phyloP scores from a whole-genome alignment of 2,329 filamentous ascomycete species.

The Cytospora paraplurivora region DNA sequence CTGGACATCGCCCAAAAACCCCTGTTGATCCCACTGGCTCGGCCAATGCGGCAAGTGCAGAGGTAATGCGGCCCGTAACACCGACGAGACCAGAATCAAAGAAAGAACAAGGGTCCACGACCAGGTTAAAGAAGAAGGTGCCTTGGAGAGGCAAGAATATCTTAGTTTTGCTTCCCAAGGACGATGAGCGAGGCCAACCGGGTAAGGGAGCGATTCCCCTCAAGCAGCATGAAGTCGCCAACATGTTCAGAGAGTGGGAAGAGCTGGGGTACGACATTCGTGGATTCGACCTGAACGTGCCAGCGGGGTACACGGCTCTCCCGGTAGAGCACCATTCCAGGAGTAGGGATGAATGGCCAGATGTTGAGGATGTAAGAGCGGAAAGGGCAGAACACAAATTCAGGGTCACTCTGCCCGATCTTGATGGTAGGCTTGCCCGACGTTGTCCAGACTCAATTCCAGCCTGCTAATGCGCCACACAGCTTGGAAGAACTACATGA shows the following conservation, averaged over 20 bases:
- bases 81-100: conserved; percentile 38
- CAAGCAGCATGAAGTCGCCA: conserved; percentile 55
- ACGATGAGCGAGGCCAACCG: conserved; percentile 64
- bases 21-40: conserved; percentile 8
- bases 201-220: conserved; percentile 58
- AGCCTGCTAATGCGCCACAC: conserved; percentile 29
- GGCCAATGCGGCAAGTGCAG: conserved; percentile 15
- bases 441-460: neutral
- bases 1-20: conserved; percentile 20
- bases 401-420: conserved; percentile 69
- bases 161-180: conserved; percentile 67
- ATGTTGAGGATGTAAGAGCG: conserved; percentile 56
- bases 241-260: conserved; percentile 68
- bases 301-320: conserved; percentile 42
- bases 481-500: conserved; percentile 75
- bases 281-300: conserved; percentile 67
- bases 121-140: conserved; percentile 70
- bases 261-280: conserved; percentile 68
- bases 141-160: conserved; percentile 77
- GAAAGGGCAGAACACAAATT: conserved; percentile 58
- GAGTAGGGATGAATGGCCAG: conserved; percentile 70
- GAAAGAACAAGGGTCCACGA: conserved; percentile 48
- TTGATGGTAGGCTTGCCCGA: conserved; percentile 52
- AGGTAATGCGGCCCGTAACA: conserved; percentile 31
- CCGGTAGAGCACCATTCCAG: conserved; percentile 54